Evolutionary conservation across 805 yeast species (phyloP), one percentile per base, ranked within the genome.

Genomic region (Metschnikowia lochheadii): DNA sequence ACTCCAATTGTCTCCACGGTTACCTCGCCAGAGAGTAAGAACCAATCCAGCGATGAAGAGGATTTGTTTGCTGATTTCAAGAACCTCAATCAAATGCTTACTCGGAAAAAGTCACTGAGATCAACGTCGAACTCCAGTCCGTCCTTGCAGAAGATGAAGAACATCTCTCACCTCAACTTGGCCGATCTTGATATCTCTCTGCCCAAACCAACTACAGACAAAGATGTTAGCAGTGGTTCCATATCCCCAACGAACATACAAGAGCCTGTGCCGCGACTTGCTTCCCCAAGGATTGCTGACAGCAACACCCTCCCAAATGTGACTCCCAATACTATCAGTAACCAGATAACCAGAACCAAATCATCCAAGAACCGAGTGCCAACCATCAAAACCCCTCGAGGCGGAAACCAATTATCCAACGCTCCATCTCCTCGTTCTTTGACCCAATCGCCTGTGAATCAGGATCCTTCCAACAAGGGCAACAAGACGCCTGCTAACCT

Each of bases 1-100:
- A 86, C 94, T 0, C 94, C 94, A 0, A 76, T 83, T 1, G 78
- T 77, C 10, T 81, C 86, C 31, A 71, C 75, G 2, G 70, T 76
- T 61, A 69, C 80, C 0, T 82, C 88, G 0, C 90, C 90, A 0
- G 64, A 61, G 10, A 60, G 68, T 6, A 48, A 65, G 35, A 59
- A 57, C 17, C 67, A 67, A 44, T 60, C 63, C 14, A 64, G 66
- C 32, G 73, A 66, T 38, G 69, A 64, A 15, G 73, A 67, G 6
- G 55, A 48, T 33, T 33, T 53, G 32, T 51, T 51, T 26, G 38
- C 55, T 10, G 52, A 48, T 18, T 49, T 18, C 38, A 37, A 32
- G 43, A 50, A 48, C 34, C 26, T 34, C 49, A 53, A 46, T 20
- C 45, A 41, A 45, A 49, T 40, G 33, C 52, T 40, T 38, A 40